Percentiles rank a stretch among this genome's conserved stretches.
Evolutionary conservation across 2,329 filamentous ascomycete species (phyloP).

Genomic region (Botrytis hyacinthi): DNA sequence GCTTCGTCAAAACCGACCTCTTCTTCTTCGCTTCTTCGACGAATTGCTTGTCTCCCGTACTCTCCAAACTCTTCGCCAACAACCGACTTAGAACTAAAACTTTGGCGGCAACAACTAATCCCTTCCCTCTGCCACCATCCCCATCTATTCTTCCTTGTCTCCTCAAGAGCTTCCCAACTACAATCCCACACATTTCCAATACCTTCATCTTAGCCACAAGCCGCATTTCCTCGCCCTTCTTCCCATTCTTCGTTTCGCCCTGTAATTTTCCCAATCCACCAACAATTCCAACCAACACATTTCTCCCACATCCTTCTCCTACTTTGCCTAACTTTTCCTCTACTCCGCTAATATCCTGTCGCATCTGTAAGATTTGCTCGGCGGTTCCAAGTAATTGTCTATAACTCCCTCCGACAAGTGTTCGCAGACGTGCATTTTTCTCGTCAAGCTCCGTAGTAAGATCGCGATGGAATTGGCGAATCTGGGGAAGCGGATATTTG

Average conservation of each 20-base stretch:
- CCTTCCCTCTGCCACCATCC: conserved; percentile 35
- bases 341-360: conserved; percentile 69
- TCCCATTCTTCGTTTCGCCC: conserved; percentile 31
- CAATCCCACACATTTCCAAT: conserved; percentile 52
- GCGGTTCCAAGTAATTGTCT: conserved; percentile 88
- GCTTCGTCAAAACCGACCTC: conserved; percentile 59
- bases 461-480: conserved; percentile 60
- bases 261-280: conserved; percentile 53
- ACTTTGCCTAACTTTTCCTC: conserved; percentile 70
- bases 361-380: conserved; percentile 91
- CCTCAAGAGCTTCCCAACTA: conserved; percentile 50
- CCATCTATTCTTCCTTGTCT: conserved; percentile 33
- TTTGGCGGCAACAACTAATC: conserved; percentile 62
- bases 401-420: conserved; percentile 68
- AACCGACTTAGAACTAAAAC: conserved; percentile 73
- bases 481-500: conserved; percentile 58
- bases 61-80: conserved; percentile 69
- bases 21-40: conserved; percentile 64
- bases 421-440: conserved; percentile 60
- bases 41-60: conserved; percentile 42
- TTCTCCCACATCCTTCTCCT: conserved; percentile 73
- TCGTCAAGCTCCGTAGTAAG: conserved; percentile 61
- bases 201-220: conserved; percentile 47
- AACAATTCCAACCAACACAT: conserved; percentile 65
- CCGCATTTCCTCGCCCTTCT: conserved; percentile 33